Base-by-base conservation (phyloP, 306 rosid species). In the Astragalus membranaceus region DNA sequence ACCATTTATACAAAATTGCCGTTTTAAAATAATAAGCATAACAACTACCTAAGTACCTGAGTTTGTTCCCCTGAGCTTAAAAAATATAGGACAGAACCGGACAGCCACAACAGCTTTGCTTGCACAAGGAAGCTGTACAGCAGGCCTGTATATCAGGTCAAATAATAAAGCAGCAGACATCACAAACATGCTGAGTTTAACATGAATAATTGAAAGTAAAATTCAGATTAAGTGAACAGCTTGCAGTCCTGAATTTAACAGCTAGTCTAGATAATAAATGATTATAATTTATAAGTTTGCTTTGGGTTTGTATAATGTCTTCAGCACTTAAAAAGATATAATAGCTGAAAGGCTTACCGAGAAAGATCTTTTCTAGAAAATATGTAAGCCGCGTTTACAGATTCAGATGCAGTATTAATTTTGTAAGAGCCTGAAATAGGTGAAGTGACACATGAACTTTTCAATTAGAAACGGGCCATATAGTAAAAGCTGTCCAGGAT, bases 321-420 rank as follows among this genome's bases (percentile, higher is more conserved):
- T 60, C 37, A 17, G 63, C 67, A 57, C 43, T 17, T 58, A 12
- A 54, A 77, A 39, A 41, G 57, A 50, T 29, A 61, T 13, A 37
- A 55, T 50, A 64, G 65, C 41, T 14, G 64, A 55, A 49, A 60
- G 48, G 55, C 88, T 83, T 80, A 82, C 97, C 89, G 84, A 37
- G 98, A 88, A 52, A 90, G 88, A 78, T 94, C 96, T 77, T 82
- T 88, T 69, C 97, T 83, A 39, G 96, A 91, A 74, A 94, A 87
- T 75, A 91, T 73, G 74, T 88, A 88, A 61, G 97, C 87, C 0
- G 89, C 90, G 69, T 87, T 90, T 51, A 83, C 75, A 53, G 95
- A 69, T 63, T 86, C 88, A 15, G 91, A 67, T 44, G 88, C 85
- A 56, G 88, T 78, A 10, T 78, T 64, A 55, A 79, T 52, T 75